Evolutionary conservation across 2,329 filamentous ascomycete genomes (phyloP).

Genomic region (Colletotrichum falcatum): DNA sequence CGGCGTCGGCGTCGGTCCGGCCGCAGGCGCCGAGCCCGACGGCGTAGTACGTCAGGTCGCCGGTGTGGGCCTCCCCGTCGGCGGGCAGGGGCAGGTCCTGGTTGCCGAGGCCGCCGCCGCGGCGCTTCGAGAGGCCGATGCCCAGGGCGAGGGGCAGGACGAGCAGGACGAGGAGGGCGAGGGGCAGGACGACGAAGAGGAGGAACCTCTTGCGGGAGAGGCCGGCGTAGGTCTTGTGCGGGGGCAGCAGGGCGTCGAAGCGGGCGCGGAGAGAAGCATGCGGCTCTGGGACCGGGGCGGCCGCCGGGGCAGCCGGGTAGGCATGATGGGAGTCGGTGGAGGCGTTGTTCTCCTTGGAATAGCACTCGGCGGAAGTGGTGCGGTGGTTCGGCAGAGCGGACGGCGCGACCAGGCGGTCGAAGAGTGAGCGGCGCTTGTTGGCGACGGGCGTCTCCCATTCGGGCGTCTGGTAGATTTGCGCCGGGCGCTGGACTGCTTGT

Average conservation of each 20-base stretch:
- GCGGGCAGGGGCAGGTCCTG: slow-evolving; percentile 22
- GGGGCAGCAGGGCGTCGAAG: slow-evolving; percentile 30
- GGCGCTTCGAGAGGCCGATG: slow-evolving; percentile 28
- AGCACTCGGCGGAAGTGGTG: not conserved
- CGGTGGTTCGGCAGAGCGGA: not conserved
- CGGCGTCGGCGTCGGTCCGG: slow-evolving; percentile 61
- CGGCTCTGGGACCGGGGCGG: not conserved
- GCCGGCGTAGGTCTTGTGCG: slow-evolving; percentile 30
- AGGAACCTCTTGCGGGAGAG: slow-evolving; percentile 25
- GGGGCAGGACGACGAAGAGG: slow-evolving; percentile 20
- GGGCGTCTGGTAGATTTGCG: slow-evolving; percentile 33
- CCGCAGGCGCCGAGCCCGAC: slow-evolving; percentile 79
- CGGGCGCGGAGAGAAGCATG: slow-evolving; percentile 14
- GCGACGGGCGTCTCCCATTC: slow-evolving; percentile 28
- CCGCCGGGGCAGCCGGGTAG: not conserved
- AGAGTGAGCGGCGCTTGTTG: slow-evolving; percentile 28
- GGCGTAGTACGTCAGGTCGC: slow-evolving; percentile 70
- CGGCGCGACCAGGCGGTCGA: slow-evolving; percentile 20
- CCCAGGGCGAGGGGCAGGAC: slow-evolving; percentile 30
- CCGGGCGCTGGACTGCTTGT: slow-evolving; percentile 23
- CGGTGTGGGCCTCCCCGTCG: slow-evolving; percentile 23
- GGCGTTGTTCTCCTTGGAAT: slow-evolving; percentile 3
- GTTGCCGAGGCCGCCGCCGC: not conserved
- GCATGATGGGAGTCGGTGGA: slow-evolving; percentile 1
- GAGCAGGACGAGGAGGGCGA: slow-evolving; percentile 22